Evolutionary conservation across 192 early-diverging fungal genomes (phyloP).

Genomic region (Backusella australiensis): DNA sequence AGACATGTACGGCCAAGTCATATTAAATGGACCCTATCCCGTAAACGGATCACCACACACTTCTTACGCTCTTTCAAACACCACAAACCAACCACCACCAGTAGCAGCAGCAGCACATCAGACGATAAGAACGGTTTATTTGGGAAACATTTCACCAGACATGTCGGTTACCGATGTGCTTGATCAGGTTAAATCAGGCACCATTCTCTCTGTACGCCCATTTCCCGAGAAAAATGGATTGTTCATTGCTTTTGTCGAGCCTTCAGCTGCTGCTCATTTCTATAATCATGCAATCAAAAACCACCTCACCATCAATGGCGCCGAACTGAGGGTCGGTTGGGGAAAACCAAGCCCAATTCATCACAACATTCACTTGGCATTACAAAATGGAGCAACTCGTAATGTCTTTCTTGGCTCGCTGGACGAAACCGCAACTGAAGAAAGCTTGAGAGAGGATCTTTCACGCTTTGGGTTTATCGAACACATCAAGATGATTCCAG

Average conservation of each 20-base stretch:
- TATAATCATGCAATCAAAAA: slow-evolving; percentile 50
- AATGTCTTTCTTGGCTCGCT: slow-evolving; percentile 82
- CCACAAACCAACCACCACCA: neutral
- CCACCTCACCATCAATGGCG: slow-evolving; percentile 49
- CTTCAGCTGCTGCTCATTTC: slow-evolving; percentile 59
- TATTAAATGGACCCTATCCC: neutral
- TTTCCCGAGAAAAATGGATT: slow-evolving; percentile 77
- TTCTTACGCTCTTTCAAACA: neutral
- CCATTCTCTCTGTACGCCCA: slow-evolving; percentile 67
- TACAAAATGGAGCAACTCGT: slow-evolving; percentile 68
- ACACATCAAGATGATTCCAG: slow-evolving; percentile 63
- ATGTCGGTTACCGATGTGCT: slow-evolving; percentile 62
- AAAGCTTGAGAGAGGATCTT: slow-evolving; percentile 57
- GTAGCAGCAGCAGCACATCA: slow-evolving; percentile 18
- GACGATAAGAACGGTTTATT: slow-evolving; percentile 73
- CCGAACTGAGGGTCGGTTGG: slow-evolving; percentile 76
- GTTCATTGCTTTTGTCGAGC: slow-evolving; percentile 80
- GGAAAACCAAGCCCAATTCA: slow-evolving; percentile 62
- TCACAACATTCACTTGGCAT: slow-evolving; percentile 52
- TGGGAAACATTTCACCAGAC: slow-evolving; percentile 72
- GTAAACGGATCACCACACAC: neutral
- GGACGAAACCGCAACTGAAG: slow-evolving; percentile 60
- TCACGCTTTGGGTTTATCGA: slow-evolving; percentile 72
- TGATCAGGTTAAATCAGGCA: slow-evolving; percentile 67
- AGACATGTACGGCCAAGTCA: slow-evolving; percentile 4